Conservation (phyloP, 129 eudicot genomes). For the Lonicera japonica region DNA sequence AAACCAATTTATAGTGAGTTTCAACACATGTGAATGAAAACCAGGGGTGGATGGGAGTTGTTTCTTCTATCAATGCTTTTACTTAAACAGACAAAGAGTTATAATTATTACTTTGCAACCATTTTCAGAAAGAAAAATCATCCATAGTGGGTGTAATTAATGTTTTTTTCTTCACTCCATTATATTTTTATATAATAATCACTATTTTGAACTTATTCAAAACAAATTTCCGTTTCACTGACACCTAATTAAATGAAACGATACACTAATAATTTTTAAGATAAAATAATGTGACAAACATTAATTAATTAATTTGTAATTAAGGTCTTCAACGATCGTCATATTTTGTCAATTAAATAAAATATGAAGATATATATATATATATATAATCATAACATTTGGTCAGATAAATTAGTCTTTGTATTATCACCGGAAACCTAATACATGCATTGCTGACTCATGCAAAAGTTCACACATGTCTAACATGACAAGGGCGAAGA, state of each 20-base stretch:
- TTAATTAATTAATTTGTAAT: no score
- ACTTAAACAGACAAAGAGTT: conserved; percentile 1
- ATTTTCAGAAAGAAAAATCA: conserved; percentile 13
- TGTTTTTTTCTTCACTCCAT: neutral
- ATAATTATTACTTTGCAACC: conserved; percentile 11
- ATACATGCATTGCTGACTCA: neutral
- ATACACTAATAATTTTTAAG: neutral
- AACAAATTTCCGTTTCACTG: no score
- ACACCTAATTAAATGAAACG: no score
- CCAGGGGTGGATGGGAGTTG: neutral
- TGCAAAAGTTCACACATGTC: conserved; percentile 10
- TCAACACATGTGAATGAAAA: neutral
- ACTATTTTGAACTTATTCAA: neutral
- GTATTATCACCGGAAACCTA: no score
- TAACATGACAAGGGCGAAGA: conserved; percentile 8
- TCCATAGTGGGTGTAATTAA: conserved; percentile 19
- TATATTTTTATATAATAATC: neutral
- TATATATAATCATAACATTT: no score
- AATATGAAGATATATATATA: no score
- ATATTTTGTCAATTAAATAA: no score
- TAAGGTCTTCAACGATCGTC: no score
- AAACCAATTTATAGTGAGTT: neutral
- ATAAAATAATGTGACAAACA: neutral
- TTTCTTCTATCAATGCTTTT: neutral
- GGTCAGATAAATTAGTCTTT: no score